Base-by-base conservation (phyloP, 225 moss, liverwort and hornwort species). In the Takakia lepidozioides region DNA sequence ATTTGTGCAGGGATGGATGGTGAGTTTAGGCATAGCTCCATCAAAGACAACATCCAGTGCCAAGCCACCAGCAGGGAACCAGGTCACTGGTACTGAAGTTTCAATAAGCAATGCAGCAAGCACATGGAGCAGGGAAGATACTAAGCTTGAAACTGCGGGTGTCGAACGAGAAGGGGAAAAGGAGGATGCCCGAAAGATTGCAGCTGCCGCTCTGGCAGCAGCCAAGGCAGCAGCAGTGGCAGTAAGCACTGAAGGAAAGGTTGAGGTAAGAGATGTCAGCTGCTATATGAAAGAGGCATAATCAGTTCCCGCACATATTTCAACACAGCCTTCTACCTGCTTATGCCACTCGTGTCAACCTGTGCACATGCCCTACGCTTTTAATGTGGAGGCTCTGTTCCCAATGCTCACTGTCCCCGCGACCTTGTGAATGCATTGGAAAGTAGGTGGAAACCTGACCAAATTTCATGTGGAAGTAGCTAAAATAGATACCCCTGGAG, bases 1-100 rank as follows among this genome's bases (percentile, higher is more conserved):
- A 6, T 16, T 23, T 19, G 6, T 73, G 58, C 60, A 88, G 92
- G 78, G 81, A 24, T 93, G 92, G 92, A 93, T 93, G 92, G 64
- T 67, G 32, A 78, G 62, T 59, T 66, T 88, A 26, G 92, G 92
- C 19, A 53, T 93, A 64, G 75, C 61, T 26, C 75, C 88, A 36
- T 64, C 65, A 43, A 81, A 53, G 53, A 54, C 71, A 45, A 43
- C 38, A 20, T 19, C 38, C 26, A 28, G 9, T 44, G 56, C 60
- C 11, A 68, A 72, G 56, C 11, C 48, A 25, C 55, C 51, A 44
- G n/a, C 43, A 8, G 43, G 21, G n/a, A 11, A 32, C 1, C 58
- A 60, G 37, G 60, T 27, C 10, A 47, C 32, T 56, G 56, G 55
- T 61, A 49, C 48, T 20, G 64, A 65, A 46, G 43, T 56, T 29